Base-by-base conservation (phyloP, 2,329 filamentous ascomycete species). In the Stagonosporopsis tanaceti region DNA sequence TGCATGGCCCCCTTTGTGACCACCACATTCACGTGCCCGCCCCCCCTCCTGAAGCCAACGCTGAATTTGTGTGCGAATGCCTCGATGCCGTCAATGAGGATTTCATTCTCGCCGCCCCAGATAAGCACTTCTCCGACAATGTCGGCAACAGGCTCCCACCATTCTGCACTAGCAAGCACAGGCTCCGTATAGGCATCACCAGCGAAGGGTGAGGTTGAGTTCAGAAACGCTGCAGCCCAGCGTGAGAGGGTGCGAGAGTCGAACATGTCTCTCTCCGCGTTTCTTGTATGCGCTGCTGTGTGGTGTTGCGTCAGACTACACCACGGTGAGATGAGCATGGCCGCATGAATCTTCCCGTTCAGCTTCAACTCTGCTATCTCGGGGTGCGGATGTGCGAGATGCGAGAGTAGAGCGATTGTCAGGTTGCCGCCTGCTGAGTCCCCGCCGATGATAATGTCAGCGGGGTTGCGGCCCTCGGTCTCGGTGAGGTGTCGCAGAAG, bases 321-420 rank as follows among this genome's bases (percentile, higher is more conserved):
- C 86, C 87, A 89, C 0, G 87, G 86, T 0, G 81, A 82, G 53
- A 89, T 81, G 6, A 87, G 76, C 7, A 87, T 66, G 0, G 81
- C 78, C 3, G 79, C 84, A 2, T 79, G 79, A 15, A 88, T 72
- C 8, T 78, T 79, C 3, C 68, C 68, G 0, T 72, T 65, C 6
- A 85, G 68, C 0, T 68, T 52, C 20, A 87, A 55, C 0, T 75
- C 70, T 0, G 78, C 69, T 39, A 86, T 78, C 1, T 81, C 76
- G 0, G 83, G 79, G 58, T 87, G 85, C 0, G 86, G 84, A 65
- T 89, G 86, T 0, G 80, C 71, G 39, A 85, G 69, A 65, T 85
- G 83, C 0, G 80, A 81, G 4, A 84, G 71, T 0, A 85, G 60
- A 3, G 69, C 70, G 2, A 84, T 55, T 9, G 73, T 67, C 4